Conservation (phyloP, 139 green algal genomes). For the Microglena sp. region DNA sequence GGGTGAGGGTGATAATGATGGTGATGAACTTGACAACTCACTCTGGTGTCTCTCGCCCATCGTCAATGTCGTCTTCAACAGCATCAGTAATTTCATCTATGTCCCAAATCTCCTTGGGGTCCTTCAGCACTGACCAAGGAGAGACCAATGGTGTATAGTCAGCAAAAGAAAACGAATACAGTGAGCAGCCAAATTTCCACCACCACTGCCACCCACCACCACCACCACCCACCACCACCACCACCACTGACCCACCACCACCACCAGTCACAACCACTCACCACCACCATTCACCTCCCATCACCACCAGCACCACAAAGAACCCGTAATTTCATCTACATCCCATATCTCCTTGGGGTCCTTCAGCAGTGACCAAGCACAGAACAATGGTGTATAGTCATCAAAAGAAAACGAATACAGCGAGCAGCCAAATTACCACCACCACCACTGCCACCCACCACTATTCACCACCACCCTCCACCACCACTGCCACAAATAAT, state of each 20-base stretch:
- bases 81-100: slow-evolving; percentile 31
- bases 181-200: neutral
- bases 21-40: too few relatives aligned
- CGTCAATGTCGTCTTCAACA: slow-evolving; percentile 39
- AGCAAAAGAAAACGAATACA: neutral
- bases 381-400: neutral
- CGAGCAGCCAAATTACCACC: neutral
- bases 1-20: too few relatives aligned
- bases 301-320: slow-evolving; percentile 21
- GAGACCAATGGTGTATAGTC: neutral
- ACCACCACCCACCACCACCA: too few relatives aligned
- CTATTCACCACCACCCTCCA: too few relatives aligned
- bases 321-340: slow-evolving; percentile 29
- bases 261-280: too few relatives aligned
- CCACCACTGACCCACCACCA: too few relatives aligned
- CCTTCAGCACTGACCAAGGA: slow-evolving; percentile 19
- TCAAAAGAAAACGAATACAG: neutral
- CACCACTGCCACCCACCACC: too few relatives aligned
- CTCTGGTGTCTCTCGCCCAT: slow-evolving; percentile 36
- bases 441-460: too few relatives aligned
- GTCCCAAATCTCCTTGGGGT: slow-evolving; percentile 49
- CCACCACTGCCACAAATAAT: slow-evolving; percentile 21
- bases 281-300: too few relatives aligned
- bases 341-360: slow-evolving; percentile 51
- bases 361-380: slow-evolving; percentile 15